phyloP scores from a whole-genome alignment of 306 rosid species.

The Neltuma alba region DNA sequence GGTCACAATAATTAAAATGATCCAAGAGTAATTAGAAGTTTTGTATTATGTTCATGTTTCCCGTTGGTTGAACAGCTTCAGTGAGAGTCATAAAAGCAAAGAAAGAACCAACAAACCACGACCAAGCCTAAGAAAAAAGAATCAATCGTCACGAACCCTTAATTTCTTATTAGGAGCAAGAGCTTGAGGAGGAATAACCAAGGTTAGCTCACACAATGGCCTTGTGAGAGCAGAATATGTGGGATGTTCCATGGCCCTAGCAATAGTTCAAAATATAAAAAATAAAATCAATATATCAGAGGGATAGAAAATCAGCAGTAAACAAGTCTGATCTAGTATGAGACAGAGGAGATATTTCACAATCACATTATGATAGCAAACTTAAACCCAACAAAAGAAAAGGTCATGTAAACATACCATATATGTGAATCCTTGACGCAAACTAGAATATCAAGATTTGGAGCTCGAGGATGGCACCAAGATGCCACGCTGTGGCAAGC shows the following conservation, averaged over 20 bases:
- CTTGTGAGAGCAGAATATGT: slow-evolving; percentile 97
- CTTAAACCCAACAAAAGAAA: slow-evolving; percentile 28
- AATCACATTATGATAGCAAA: slow-evolving; percentile 1
- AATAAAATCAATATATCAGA: background rate
- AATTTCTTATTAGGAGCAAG: slow-evolving; percentile 93
- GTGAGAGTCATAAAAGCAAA: slow-evolving; percentile 12
- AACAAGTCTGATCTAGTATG: background rate
- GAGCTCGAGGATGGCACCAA: slow-evolving; percentile 99
- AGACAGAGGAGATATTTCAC: background rate
- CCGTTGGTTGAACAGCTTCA: slow-evolving; percentile 24
- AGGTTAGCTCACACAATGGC: slow-evolving; percentile 93
- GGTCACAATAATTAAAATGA: background rate
- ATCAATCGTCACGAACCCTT: slow-evolving; percentile 62
- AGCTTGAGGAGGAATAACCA: slow-evolving; percentile 86
- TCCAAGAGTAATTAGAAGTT: slow-evolving; percentile 22
- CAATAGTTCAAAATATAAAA: slow-evolving; percentile 32
- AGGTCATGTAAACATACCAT: slow-evolving; percentile 58
- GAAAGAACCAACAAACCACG: slow-evolving; percentile 10
- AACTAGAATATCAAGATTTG: slow-evolving; percentile 94
- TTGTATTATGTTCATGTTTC: slow-evolving; percentile 29
- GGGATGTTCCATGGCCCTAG: slow-evolving; percentile 98
- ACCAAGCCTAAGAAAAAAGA: background rate
- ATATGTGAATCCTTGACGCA: slow-evolving; percentile 98
- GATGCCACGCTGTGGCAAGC: slow-evolving; percentile 99
- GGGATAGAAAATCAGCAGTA: background rate